Evolutionary conservation across 2,329 filamentous ascomycete species (phyloP).

Genomic region (Pleomassaria siparia): DNA sequence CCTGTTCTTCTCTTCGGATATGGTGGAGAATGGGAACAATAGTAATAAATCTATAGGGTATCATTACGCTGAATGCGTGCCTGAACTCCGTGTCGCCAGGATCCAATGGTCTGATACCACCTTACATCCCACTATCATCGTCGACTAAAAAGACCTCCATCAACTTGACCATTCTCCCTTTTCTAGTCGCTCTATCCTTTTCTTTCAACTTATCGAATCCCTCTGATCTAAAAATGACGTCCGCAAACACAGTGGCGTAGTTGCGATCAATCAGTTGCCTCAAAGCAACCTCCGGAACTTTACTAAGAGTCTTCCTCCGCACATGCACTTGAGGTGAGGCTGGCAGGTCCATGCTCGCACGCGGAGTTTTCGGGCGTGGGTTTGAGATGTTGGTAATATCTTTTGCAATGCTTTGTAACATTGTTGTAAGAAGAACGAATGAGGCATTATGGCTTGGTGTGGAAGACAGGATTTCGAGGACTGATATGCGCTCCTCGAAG

Average conservation of each 20-base stretch:
- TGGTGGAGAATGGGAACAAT: neutral
- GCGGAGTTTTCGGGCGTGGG: conserved; percentile 23
- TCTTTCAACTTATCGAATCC: conserved; percentile 47
- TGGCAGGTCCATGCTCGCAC: conserved; percentile 31
- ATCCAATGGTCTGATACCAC: neutral
- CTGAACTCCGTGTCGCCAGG: neutral
- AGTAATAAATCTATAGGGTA: neutral
- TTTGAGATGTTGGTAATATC: conserved; percentile 50
- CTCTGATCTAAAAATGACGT: conserved; percentile 60
- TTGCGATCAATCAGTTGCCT: conserved; percentile 61
- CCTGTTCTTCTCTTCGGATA: neutral
- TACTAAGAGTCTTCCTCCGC: conserved; percentile 42
- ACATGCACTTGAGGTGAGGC: conserved; percentile 40
- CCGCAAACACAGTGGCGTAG: conserved; percentile 67
- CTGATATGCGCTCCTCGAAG: conserved; percentile 60
- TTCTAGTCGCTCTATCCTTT: conserved; percentile 61
- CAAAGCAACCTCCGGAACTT: conserved; percentile 55
- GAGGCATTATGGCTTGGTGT: conserved; percentile 79
- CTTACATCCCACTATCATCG: neutral
- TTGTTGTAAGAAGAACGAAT: conserved; percentile 83
- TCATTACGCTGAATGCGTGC: neutral
- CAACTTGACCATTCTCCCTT: conserved; percentile 66
- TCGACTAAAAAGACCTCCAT: conserved; percentile 67
- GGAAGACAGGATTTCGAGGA: conserved; percentile 73
- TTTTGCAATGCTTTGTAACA: conserved; percentile 63